phyloP scores from a whole-genome alignment of 192 early-diverging fungal genomes.

The Glomus cerebriforme region DNA sequence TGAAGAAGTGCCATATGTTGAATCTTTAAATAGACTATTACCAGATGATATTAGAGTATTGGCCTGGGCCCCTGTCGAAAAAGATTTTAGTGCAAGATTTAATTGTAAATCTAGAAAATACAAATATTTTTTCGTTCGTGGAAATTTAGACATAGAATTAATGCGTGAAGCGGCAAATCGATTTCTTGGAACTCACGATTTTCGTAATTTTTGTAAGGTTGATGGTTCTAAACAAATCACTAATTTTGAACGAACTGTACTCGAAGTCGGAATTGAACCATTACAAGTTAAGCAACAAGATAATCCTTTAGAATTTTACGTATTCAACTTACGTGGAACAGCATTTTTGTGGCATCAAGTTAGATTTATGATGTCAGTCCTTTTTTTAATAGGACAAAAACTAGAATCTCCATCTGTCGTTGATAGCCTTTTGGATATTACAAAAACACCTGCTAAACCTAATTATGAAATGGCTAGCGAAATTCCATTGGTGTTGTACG shows the following conservation, averaged over 20 bases:
- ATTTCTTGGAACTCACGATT: constrained; percentile 87
- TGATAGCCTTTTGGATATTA: constrained; percentile 67
- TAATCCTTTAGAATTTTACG: constrained; percentile 52
- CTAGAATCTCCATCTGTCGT: constrained; percentile 76
- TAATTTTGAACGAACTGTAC: constrained; percentile 77
- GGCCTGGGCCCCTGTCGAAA: constrained; percentile 82
- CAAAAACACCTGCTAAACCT: constrained; percentile 68
- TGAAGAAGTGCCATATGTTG: constrained; percentile 77
- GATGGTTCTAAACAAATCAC: constrained; percentile 82
- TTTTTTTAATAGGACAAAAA: constrained; percentile 83
- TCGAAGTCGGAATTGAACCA: constrained; percentile 32
- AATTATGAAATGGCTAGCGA: constrained; percentile 92
- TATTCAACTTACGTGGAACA: constrained; percentile 78
- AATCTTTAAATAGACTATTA: constrained; percentile 81
- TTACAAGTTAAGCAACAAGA: neutral
- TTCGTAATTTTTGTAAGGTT: constrained; percentile 94
- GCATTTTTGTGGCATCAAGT: constrained; percentile 99
- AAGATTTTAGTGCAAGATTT: constrained; percentile 85
- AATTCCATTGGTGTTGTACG: constrained; percentile 83
- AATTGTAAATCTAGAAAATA: constrained; percentile 82
- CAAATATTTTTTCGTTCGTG: constrained; percentile 85
- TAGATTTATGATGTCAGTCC: constrained; percentile 90
- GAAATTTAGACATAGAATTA: constrained; percentile 65
- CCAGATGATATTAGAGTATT: constrained; percentile 89
- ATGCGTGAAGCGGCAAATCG: constrained; percentile 75